Percentiles rank a stretch among this genome's conserved stretches.
These are phyloP conservation scores for Ustilago xerochloae DNA, from an alignment of 1,284 basidiomycete species.

Conservation along the genomic window DNA sequence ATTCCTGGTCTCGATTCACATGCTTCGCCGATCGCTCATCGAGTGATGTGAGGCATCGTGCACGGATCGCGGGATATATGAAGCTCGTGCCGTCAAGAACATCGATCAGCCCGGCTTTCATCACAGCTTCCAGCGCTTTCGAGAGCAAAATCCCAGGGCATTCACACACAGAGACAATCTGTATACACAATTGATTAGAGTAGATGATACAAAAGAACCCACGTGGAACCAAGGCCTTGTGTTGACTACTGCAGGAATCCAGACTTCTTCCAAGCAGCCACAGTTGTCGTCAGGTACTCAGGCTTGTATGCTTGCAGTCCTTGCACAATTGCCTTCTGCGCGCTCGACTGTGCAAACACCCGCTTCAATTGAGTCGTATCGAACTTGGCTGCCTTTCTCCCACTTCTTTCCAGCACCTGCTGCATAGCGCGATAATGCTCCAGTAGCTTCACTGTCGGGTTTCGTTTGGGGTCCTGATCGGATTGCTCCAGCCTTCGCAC, in stretches of 20 bases:
- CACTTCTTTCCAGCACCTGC: constrained; percentile 17
- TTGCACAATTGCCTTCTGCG: background rate
- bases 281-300: constrained; percentile 18
- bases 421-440: constrained; percentile 70
- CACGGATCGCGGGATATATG: too few relatives aligned
- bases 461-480: constrained; percentile 70
- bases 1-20: too few relatives aligned
- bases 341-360: constrained; percentile 7
- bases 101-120: too few relatives aligned
- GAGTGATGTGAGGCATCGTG: too few relatives aligned
- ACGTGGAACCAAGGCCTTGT: too few relatives aligned
- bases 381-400: constrained; percentile 8
- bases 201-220: too few relatives aligned
- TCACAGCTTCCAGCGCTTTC: too few relatives aligned
- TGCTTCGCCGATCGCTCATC: too few relatives aligned
- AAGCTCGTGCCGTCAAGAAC: too few relatives aligned
- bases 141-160: too few relatives aligned
- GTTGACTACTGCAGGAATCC: constrained; percentile 15
- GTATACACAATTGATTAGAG: too few relatives aligned
- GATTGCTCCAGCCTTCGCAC: constrained; percentile 70
- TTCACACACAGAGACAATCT: too few relatives aligned
- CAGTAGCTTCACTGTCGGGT: constrained; percentile 73
- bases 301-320: constrained; percentile 21
- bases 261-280: constrained; percentile 30
- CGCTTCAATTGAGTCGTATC: constrained; percentile 14